Percentiles rank a stretch among this genome's conserved stretches.
phyloP scores from a whole-genome alignment of 2,329 filamentous ascomycete genomes.

The Leptographium galeiforme region DNA sequence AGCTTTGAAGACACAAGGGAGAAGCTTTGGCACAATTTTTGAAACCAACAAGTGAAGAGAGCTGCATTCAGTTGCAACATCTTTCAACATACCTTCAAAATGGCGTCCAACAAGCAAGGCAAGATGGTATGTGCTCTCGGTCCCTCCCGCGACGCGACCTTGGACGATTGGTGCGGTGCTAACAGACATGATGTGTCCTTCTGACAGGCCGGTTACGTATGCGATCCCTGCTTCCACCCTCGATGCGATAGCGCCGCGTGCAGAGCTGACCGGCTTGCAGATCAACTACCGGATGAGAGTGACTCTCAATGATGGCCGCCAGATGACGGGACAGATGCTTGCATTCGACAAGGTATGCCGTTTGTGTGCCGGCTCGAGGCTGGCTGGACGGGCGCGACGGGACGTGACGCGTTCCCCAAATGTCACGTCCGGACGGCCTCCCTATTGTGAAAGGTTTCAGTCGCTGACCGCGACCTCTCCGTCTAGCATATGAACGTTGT shows the following conservation, averaged over 20 bases:
- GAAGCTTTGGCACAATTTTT: slow-evolving; percentile 23
- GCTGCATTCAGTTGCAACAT: slow-evolving; percentile 17
- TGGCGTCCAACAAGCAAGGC: slow-evolving; percentile 80
- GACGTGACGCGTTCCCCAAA: background rate
- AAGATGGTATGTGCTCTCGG: slow-evolving; percentile 99
- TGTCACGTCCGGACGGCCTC: background rate
- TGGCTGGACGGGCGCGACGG: background rate
- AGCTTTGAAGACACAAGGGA: slow-evolving; percentile 4
- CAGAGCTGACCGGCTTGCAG: slow-evolving; percentile 30
- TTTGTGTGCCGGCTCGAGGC: background rate
- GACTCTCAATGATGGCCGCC: slow-evolving; percentile 84
- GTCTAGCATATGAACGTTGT: slow-evolving; percentile 94
- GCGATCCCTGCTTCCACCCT: slow-evolving; percentile 22
- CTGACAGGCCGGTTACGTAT: slow-evolving; percentile 55
- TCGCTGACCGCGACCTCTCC: background rate
- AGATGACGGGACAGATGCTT: slow-evolving; percentile 96
- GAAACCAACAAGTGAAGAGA: slow-evolving; percentile 18
- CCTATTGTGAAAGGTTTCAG: background rate
- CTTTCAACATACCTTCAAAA: slow-evolving; percentile 27
- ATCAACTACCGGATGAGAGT: slow-evolving; percentile 99
- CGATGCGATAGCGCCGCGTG: background rate
- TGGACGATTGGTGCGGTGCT: background rate
- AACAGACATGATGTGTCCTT: background rate
- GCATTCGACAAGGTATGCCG: slow-evolving; percentile 70
- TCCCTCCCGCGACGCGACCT: too few species aligned